phyloP scores from a whole-genome alignment of 495 filamentous ascomycete species.

The Penicillium paradoxum region DNA sequence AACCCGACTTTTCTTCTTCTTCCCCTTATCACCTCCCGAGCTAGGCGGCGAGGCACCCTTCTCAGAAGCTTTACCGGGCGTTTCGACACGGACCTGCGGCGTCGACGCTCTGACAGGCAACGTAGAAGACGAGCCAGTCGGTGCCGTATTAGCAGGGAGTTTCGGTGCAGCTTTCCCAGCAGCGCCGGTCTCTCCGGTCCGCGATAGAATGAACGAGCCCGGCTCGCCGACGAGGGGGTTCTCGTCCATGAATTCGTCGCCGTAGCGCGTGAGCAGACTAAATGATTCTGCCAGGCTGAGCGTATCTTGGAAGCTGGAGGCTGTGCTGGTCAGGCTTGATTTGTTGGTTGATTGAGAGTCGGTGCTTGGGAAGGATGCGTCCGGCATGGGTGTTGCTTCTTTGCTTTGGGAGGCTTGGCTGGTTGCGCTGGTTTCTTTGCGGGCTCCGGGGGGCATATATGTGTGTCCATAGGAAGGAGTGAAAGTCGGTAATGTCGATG shows the following conservation, averaged over 20 bases:
- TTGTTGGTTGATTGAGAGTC: conserved; percentile 31
- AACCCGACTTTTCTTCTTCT: conserved; percentile 33
- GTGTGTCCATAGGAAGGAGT: conserved; percentile 68
- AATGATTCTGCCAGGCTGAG: conserved; percentile 65
- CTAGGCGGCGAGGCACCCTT: conserved; percentile 26
- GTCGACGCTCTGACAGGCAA: conserved; percentile 25
- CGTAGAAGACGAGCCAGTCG: conserved; percentile 8
- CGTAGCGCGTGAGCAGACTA: conserved; percentile 56
- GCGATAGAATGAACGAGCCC: conserved; percentile 75
- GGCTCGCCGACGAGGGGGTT: conserved; percentile 82
- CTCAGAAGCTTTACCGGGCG: conserved; percentile 32
- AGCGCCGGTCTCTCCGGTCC: conserved; percentile 24
- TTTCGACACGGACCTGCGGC: conserved; percentile 39
- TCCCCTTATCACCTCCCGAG: conserved; percentile 30
- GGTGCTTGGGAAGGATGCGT: conserved; percentile 20
- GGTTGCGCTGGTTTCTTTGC: conserved; percentile 26
- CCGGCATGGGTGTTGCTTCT: conserved; percentile 59
- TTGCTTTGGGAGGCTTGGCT: conserved; percentile 44
- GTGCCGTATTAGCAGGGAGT: conserved; percentile 3
- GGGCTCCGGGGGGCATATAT: conserved; percentile 55
- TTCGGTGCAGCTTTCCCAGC: conserved; percentile 13
- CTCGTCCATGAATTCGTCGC: conserved; percentile 86
- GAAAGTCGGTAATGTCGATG: conserved; percentile 62
- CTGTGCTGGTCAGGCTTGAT: conserved; percentile 28
- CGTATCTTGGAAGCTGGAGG: conserved; percentile 37